Percentiles rank a stretch among this genome's conserved stretches.
phyloP scores from a whole-genome alignment of 139 green algal genomes.

The Coelastrella sp. region DNA sequence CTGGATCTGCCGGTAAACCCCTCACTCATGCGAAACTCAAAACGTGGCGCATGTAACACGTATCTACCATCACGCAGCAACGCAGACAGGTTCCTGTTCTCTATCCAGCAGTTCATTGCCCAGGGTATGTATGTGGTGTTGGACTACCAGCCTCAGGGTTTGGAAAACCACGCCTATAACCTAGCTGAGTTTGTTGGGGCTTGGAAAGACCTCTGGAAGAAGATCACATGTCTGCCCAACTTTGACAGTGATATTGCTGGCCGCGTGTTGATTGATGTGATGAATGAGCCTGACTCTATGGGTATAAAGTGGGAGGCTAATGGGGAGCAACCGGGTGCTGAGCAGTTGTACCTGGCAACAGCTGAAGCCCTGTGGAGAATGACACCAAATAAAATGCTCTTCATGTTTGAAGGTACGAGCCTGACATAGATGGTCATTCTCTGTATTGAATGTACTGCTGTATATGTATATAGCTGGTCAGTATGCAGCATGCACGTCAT shows the following conservation, averaged over 20 bases:
- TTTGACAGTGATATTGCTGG: conserved; percentile 37
- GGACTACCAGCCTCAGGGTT: conserved; percentile 47
- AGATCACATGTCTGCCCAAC: conserved; percentile 46
- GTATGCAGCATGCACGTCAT: too few species aligned
- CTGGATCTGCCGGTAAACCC: conserved; percentile 11
- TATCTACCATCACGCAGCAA: conserved; percentile 36
- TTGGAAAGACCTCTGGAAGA: conserved; percentile 22
- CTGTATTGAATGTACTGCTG: too few species aligned
- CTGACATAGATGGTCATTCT: neutral
- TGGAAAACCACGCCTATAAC: conserved; percentile 44
- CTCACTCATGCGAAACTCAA: conserved; percentile 14
- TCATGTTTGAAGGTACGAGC: conserved; percentile 51
- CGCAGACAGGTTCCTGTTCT: conserved; percentile 42
- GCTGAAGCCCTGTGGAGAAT: conserved; percentile 37
- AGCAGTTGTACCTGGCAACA: conserved; percentile 49
- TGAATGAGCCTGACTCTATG: conserved; percentile 53
- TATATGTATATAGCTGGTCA: too few species aligned
- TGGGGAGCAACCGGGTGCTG: conserved; percentile 18
- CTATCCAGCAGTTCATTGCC: conserved; percentile 43
- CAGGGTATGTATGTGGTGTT: conserved; percentile 48
- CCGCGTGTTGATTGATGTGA: conserved; percentile 45
- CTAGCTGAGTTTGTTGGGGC: conserved; percentile 21
- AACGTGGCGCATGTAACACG: conserved; percentile 29
- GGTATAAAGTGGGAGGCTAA: conserved; percentile 34
- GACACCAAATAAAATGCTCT: conserved; percentile 34